phyloP scores from a whole-genome alignment of 495 filamentous ascomycete species.

The Neurospora sp. region DNA sequence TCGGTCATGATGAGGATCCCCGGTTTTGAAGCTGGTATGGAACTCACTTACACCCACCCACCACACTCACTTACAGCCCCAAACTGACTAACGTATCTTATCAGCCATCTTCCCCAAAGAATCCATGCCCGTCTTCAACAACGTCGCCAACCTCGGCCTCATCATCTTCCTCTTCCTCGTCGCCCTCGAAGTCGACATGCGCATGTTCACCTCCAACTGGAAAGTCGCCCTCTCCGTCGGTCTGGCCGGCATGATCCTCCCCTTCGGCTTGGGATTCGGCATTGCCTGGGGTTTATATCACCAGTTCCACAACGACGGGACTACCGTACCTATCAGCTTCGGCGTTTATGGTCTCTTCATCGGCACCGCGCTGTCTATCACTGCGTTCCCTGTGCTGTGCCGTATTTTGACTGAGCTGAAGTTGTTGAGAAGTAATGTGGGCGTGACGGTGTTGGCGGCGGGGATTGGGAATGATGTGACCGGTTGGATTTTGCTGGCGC shows the following conservation, averaged over 20 bases:
- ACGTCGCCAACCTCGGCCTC: conserved; percentile 84
- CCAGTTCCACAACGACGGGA: conserved; percentile 59
- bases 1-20: conserved; percentile 79
- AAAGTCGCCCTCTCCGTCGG: conserved; percentile 73
- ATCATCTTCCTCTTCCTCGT: conserved; percentile 89
- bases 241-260: conserved; percentile 74
- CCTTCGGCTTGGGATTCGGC: conserved; percentile 57
- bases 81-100: neutral
- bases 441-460: conserved; percentile 83
- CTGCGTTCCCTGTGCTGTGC: conserved; percentile 91
- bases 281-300: conserved; percentile 84
- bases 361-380: conserved; percentile 90
- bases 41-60: conserved; percentile 17
- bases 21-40: conserved; percentile 59
- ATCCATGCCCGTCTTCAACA: conserved; percentile 64
- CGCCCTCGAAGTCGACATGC: conserved; percentile 84
- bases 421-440: conserved; percentile 72
- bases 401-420: conserved; percentile 92
- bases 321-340: conserved; percentile 53
- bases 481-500: conserved; percentile 87
- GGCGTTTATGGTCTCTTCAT: conserved; percentile 87
- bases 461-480: conserved; percentile 90
- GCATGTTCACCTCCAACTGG: conserved; percentile 82
- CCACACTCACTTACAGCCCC: too few species aligned
- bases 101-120: conserved; percentile 61